Conservation (phyloP, 352 stramenopile genomes). For the Phytophthora sp. region DNA sequence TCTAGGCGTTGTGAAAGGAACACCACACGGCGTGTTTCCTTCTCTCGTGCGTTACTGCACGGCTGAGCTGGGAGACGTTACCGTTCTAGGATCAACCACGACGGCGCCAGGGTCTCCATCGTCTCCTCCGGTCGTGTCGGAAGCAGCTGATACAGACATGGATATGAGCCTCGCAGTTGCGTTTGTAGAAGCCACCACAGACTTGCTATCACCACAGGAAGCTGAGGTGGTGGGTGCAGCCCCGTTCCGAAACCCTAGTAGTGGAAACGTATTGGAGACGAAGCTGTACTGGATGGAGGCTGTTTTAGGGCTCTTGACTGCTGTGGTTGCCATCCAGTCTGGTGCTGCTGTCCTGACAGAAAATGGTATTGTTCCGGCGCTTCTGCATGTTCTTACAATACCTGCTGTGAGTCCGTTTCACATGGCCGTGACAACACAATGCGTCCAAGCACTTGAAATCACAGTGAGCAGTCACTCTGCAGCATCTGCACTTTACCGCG, state of each 20-base stretch:
- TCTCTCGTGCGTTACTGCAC: constrained; percentile 84
- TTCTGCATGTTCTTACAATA: constrained; percentile 80
- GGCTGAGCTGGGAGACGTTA: constrained; percentile 61
- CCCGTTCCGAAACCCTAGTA: constrained; percentile 56
- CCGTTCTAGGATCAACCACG: constrained; percentile 10
- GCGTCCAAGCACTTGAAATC: constrained; percentile 82
- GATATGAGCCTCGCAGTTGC: constrained; percentile 89
- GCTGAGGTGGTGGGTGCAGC: constrained; percentile 58
- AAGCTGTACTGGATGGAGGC: constrained; percentile 84
- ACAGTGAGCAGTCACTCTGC: constrained; percentile 78
- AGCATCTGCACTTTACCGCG: constrained; percentile 75
- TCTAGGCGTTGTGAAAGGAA: constrained; percentile 80
- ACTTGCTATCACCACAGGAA: constrained; percentile 70
- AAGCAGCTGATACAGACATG: constrained; percentile 81
- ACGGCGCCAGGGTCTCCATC: constrained; percentile 7
- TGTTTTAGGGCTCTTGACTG: constrained; percentile 73
- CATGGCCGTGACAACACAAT: constrained; percentile 76
- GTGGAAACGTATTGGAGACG: constrained; percentile 40
- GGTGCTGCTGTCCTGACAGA: constrained; percentile 82
- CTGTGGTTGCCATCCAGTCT: constrained; percentile 79
- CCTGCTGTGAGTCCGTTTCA: constrained; percentile 64
- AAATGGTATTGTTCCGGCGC: constrained; percentile 80
- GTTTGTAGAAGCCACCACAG: constrained; percentile 88
- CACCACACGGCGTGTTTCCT: constrained; percentile 80
- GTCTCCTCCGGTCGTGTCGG: constrained; percentile 34